Evolutionary conservation across 192 early-diverging fungal genomes (phyloP), one percentile per base, ranked within the genome.

Genomic region (Backusella sp.): DNA sequence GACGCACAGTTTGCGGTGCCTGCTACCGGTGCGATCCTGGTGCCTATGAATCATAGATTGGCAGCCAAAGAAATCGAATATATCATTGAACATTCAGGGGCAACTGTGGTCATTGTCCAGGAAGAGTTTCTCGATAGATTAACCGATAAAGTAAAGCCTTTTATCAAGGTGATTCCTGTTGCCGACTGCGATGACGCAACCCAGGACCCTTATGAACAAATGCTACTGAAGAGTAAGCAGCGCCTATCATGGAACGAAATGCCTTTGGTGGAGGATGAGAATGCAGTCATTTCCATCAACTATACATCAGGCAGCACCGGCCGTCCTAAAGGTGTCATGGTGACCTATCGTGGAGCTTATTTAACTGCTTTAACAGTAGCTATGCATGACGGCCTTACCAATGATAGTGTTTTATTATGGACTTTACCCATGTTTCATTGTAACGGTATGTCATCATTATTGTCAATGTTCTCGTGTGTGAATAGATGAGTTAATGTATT

Each of bases 1-100:
- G 90, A 91, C 30, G 86, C 88, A 1, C 85, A 90, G n/a, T 91
- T 84, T 81, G 90, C 80, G 15, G 82, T 91, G n/a, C 88, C 89
- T 8, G 84, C 84, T 32, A 73, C 84, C n/a, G 83, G 84, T 23
- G 89, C 81, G 7, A 82, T 89, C 17, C 74, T 91, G 7, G 87
- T 88, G 6, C 86, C 86, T 11, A 80, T 91, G 70, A 91, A 91
- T 73, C 82, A 86, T 7, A 83, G 90, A 19, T 76, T 91, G 1
- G 80, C 77, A 2, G 72, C 83, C 6, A 39, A 68, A 5, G 90
- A 91, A 75, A 79, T 91, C 1, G 85, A 78, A 7, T 91, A 90
- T 68, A 90, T 91, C 53, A 71, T 91, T 28, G 62, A 75, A 3
- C 83, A 88, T 32, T 88, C 89, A 6, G 84, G 86, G 4, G 73